Evolutionary conservation across 2,329 filamentous ascomycete species (phyloP), one percentile per base, ranked within the genome.

Genomic region (Colletotrichum sp.): DNA sequence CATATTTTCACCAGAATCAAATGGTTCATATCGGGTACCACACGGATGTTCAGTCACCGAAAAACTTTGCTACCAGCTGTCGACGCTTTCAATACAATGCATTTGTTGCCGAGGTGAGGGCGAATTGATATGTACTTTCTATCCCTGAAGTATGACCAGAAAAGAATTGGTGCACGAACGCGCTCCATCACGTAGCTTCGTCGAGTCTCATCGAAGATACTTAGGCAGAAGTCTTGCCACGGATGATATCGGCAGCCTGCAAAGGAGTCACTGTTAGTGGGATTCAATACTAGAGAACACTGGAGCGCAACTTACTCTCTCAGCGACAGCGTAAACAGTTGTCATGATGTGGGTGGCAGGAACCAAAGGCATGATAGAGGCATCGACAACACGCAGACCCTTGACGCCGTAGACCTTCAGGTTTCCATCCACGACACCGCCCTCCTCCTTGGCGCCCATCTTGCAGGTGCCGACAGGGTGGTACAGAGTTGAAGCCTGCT

Each of bases 391-490:
- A 4, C 82, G 78, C 8, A 84, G 68, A 0, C 78, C 77, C 15
- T 75, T 71, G 1, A 84, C 79, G 2, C 83, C 82, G n/a, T 84
- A 82, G 0, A 84, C 83, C 0, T 78, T 75, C 1, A 84, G 79
- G 10, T 79, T 75, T 18, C 79, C 71, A 30, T 84, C 82, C 5
- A 84, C 82, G 0, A 84, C 83, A 6, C 84, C 84, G 1, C 79
- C 82, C 13, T 75, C 82, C 13, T 76, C 80, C 0, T 73, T 77
- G 3, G 82, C 81, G 9, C 83, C 82, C 82, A 85, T 83, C 63
- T 76, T 80, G 26, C 82, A 85, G 5, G 81, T 84, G 15, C 84
- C 84, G 18, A 83, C 83, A 1, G 87, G 86, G 75, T 90, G 88
- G 13, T 26, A 75, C 28, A 75, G 26, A 12, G 74, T 75, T 9